phyloP scores from a whole-genome alignment of 2,329 filamentous ascomycete species.

The Macroventuria anomochaeta region DNA sequence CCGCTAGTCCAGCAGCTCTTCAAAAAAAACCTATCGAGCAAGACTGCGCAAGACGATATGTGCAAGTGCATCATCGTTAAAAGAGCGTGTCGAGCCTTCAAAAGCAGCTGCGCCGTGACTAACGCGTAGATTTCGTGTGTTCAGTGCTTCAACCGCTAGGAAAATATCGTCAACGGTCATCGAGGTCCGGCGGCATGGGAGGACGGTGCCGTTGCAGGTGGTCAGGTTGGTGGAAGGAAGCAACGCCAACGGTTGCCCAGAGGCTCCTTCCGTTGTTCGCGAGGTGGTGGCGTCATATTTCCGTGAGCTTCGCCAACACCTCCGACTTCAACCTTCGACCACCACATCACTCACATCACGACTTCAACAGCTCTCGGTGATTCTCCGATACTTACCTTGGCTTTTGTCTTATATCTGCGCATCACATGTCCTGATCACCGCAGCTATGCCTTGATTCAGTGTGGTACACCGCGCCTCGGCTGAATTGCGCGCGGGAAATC shows the following conservation, averaged over 20 bases:
- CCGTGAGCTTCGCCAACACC: slow-evolving; percentile 7
- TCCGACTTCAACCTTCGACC: slow-evolving; percentile 2
- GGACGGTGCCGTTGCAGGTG: neutral
- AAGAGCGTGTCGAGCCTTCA: no score
- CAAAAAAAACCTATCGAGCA: no score
- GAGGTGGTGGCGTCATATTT: slow-evolving; percentile 3
- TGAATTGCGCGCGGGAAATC: slow-evolving; percentile 13
- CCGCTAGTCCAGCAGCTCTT: no score
- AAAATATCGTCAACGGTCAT: neutral
- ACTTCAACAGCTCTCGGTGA: slow-evolving; percentile 2
- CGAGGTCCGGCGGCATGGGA: neutral
- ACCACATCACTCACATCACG: neutral
- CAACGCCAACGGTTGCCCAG: slow-evolving; percentile 5
- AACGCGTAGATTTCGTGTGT: neutral
- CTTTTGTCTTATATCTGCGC: neutral
- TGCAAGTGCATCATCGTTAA: no score
- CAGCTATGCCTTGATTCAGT: slow-evolving; percentile 7
- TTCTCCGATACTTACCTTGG: slow-evolving; percentile 13
- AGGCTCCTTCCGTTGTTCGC: slow-evolving; percentile 7
- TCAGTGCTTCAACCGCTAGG: neutral
- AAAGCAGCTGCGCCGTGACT: neutral
- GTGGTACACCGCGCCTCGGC: slow-evolving; percentile 10
- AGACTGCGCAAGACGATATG: no score
- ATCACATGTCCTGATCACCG: slow-evolving; percentile 13
- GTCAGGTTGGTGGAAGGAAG: slow-evolving; percentile 9